Evolutionary conservation across 305 asterid species (phyloP).

Genomic region (Ilex paraguariensis): DNA sequence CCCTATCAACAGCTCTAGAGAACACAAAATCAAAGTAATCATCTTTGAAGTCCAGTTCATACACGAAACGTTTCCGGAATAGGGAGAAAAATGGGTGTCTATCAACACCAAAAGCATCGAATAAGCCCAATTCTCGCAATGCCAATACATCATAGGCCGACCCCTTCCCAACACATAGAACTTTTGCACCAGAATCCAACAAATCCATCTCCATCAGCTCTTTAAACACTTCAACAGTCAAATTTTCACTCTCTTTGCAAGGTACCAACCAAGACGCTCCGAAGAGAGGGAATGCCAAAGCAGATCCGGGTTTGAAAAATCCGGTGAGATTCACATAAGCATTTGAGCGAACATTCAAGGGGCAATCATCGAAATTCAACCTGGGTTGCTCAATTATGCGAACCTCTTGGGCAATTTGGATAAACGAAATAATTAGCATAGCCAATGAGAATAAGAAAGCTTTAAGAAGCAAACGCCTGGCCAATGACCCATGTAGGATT

Average conservation of each 20-base stretch:
- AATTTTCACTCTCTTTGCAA: slow-evolving; percentile 25
- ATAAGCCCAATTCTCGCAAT: slow-evolving; percentile 58
- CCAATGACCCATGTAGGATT: slow-evolving; percentile 37
- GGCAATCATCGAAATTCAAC: slow-evolving; percentile 41
- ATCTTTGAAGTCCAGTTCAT: slow-evolving; percentile 61
- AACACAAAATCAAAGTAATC: slow-evolving; percentile 66
- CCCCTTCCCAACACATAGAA: slow-evolving; percentile 67
- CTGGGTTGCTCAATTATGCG: slow-evolving; percentile 28
- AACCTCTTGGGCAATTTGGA: slow-evolving; percentile 48
- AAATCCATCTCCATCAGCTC: slow-evolving; percentile 50
- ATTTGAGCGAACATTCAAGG: slow-evolving; percentile 33
- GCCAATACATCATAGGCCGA: slow-evolving; percentile 46
- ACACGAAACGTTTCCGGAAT: slow-evolving; percentile 54
- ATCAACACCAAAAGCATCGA: slow-evolving; percentile 40
- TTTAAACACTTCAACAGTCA: slow-evolving; percentile 46
- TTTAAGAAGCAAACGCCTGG: slow-evolving; percentile 52
- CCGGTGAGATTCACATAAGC: slow-evolving; percentile 28
- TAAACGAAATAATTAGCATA: slow-evolving; percentile 40
- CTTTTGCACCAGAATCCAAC: slow-evolving; percentile 48
- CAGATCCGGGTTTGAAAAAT: slow-evolving; percentile 23
- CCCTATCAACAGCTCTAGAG: slow-evolving; percentile 62
- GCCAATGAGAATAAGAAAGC: slow-evolving; percentile 56
- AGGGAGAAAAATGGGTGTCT: slow-evolving; percentile 75
- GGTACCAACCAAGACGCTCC: slow-evolving; percentile 17
- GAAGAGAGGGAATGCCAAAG: slow-evolving; percentile 19